Conservation (phyloP, 129 eudicot species). For the Ambrosia artemisiifolia region DNA sequence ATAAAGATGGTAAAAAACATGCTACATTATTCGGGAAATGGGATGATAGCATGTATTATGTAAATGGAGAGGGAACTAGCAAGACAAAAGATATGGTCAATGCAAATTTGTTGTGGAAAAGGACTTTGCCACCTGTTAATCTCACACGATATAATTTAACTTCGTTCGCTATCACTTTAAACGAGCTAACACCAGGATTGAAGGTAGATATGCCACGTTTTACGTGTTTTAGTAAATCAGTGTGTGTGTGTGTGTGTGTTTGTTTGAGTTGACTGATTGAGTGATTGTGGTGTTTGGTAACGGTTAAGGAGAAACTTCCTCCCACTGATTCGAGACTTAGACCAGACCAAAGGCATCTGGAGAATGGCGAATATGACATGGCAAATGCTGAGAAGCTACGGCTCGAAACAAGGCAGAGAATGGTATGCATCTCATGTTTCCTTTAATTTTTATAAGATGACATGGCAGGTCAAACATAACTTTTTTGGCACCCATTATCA, state of each 20-base stretch:
- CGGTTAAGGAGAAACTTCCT: constrained; percentile 49
- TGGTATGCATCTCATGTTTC: constrained; percentile 24
- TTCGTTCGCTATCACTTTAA: constrained; percentile 44
- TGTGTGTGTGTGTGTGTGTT: constrained; percentile 13
- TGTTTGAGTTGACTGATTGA: constrained; percentile 43
- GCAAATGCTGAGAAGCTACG: constrained; percentile 53
- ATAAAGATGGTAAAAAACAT: constrained; percentile 33
- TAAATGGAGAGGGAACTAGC: constrained; percentile 48
- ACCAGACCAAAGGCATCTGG: constrained; percentile 52
- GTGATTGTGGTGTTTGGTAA: constrained; percentile 50
- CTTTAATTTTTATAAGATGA: not conserved
- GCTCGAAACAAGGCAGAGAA: constrained; percentile 44
- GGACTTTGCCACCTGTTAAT: constrained; percentile 44
- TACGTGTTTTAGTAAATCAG: not conserved
- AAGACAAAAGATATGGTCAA: constrained; percentile 46
- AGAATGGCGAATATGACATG: constrained; percentile 49
- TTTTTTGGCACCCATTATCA: not conserved
- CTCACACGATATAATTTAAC: constrained; percentile 49
- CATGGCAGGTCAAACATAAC: not conserved
- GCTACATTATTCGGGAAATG: constrained; percentile 53
- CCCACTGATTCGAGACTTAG: constrained; percentile 63
- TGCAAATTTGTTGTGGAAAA: constrained; percentile 60
- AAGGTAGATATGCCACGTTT: constrained; percentile 46
- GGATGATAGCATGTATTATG: constrained; percentile 67
- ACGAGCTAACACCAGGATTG: constrained; percentile 48